A percentile compares a stretch with the other conserved stretches of the same genome.
phyloP scores from a whole-genome alignment of 2,329 filamentous ascomycete species.

The Thelonectria rubi region DNA sequence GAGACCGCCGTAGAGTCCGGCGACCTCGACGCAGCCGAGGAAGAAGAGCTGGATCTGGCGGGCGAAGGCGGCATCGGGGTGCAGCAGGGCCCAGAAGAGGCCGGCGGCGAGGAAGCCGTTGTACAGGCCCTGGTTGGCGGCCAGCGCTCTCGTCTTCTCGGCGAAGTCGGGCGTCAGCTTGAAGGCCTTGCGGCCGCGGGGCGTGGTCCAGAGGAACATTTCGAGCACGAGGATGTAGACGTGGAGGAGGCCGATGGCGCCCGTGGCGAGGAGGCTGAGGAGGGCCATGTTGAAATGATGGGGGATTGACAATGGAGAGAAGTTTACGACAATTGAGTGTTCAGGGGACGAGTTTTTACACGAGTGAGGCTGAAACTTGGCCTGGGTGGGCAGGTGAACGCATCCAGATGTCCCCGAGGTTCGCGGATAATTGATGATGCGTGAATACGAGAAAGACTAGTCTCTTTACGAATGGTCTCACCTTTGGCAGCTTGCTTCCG shows the following conservation, averaged over 20 bases:
- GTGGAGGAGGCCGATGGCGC: constrained; percentile 53
- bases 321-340: too few species aligned
- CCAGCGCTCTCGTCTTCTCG: constrained; percentile 54
- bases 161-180: constrained; percentile 56
- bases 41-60: constrained; percentile 59
- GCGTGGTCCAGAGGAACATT: constrained; percentile 60
- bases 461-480: constrained; percentile 8
- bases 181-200: constrained; percentile 56
- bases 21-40: constrained; percentile 54
- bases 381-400: not conserved
- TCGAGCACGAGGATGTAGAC: constrained; percentile 60
- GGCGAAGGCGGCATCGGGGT: constrained; percentile 54
- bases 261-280: constrained; percentile 48
- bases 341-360: not conserved
- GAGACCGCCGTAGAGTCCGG: constrained; percentile 55
- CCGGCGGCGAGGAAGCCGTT: constrained; percentile 63
- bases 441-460: constrained; percentile 23
- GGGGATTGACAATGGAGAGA: not conserved
- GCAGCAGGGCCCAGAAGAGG: constrained; percentile 56
- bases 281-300: constrained; percentile 45
- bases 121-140: constrained; percentile 62
- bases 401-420: not conserved
- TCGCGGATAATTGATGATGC: constrained; percentile 31
- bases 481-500: too few species aligned
- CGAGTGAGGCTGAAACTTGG: not conserved